Base-by-base conservation (phyloP, 345 rosid species). In the Lepidium aucheri region DNA sequence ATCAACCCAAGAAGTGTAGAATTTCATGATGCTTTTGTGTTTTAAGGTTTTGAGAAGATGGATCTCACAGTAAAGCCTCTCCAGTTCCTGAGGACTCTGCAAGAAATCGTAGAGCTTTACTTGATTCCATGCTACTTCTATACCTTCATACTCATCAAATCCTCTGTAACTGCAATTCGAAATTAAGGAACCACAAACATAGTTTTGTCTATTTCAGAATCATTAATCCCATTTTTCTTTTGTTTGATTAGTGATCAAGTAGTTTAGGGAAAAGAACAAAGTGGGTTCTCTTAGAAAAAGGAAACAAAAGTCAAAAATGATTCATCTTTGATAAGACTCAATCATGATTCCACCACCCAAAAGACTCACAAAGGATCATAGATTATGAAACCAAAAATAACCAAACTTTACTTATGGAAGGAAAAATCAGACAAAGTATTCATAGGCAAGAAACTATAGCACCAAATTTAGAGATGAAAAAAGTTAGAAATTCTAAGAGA, bases 111-210 rank as follows among this genome's bases (percentile, higher is more conserved):
- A 82, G 56, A 94, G 92, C 83, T 88, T 94, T 76, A 94, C 96
- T 74, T 90, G 99, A 72, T 94, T 94, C 99, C 99, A 94, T 69
- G 99, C 99, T 75, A 94, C 95, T 72, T 94, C 97, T 75, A 86
- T 86, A 58, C 97, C 97, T 53, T 83, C 84, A 62, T 85, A 94
- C 81, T 94, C 96, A 78, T 90, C 97, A 80, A 90, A 88, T 68
- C 86, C 99, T 76, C 86, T 84, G 38, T 94, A 94, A 52, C 99
- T 94, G 87, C 65, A 67, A 42, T 52, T 33, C 35, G 1, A 55
- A 54, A 72, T 24, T 17, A 57, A 0, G 5, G 36, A 72, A 65
- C 22, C 56, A 55, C 11, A 55, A 55, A 63, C 18, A 35, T 16
- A 35, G 44, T 51, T 11, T 26, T 45, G 32, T 15, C 4, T 60